These are phyloP conservation scores for Amylostereum areolatum DNA, from an alignment of 1,284 basidiomycete genomes.

Conservation along the genomic window DNA sequence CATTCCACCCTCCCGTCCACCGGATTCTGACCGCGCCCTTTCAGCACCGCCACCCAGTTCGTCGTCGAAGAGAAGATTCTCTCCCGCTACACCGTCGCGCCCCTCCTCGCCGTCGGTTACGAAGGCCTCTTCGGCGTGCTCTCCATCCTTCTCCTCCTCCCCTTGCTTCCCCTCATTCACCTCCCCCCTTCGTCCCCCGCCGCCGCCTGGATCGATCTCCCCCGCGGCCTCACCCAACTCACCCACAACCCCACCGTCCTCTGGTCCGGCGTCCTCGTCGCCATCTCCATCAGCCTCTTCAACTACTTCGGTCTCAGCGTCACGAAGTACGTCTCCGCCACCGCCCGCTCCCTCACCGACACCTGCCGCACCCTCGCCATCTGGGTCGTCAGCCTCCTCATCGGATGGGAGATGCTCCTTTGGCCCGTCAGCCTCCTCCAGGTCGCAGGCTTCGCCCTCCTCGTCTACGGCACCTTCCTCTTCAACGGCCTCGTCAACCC, in stretches of 20 bases:
- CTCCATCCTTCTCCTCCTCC: slow-evolving; percentile 71
- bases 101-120: slow-evolving; percentile 90
- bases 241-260: slow-evolving; percentile 74
- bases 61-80: slow-evolving; percentile 97
- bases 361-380: slow-evolving; percentile 94
- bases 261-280: slow-evolving; percentile 73
- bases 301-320: slow-evolving; percentile 95
- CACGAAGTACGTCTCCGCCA: slow-evolving; percentile 85
- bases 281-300: slow-evolving; percentile 85
- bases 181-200: slow-evolving; percentile 61
- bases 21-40: slow-evolving; percentile 9
- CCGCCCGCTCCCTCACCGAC: slow-evolving; percentile 86
- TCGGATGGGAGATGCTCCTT: slow-evolving; percentile 91
- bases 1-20: slow-evolving; percentile 5
- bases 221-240: slow-evolving; percentile 88
- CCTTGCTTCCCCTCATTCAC: slow-evolving; percentile 45
- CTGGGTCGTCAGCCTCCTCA: slow-evolving; percentile 78
- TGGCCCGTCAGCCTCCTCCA: slow-evolving; percentile 85
- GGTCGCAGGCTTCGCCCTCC: slow-evolving; percentile 80
- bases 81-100: slow-evolving; percentile 80
- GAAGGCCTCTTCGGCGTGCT: slow-evolving; percentile 91
- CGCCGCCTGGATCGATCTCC: slow-evolving; percentile 72
- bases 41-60: slow-evolving; percentile 84
- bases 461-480: slow-evolving; percentile 68
- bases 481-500: slow-evolving; percentile 71